Evolutionary conservation across 2,329 filamentous ascomycete species (phyloP).

Genomic region (Pezicula neosporulosa): DNA sequence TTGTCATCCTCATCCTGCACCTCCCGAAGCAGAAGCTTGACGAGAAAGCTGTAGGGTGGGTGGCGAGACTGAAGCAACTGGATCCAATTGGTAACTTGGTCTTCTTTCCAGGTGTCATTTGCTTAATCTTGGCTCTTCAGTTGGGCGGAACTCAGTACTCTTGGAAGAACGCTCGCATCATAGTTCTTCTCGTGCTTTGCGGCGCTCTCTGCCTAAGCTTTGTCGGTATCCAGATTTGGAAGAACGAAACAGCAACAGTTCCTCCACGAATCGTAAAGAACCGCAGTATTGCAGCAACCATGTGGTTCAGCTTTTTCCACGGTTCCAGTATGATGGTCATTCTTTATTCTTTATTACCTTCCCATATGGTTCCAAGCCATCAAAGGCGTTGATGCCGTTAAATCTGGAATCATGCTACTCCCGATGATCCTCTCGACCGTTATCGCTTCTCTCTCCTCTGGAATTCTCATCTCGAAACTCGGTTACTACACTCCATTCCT

Average conservation of each 20-base stretch:
- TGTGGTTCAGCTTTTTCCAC: constrained; percentile 27
- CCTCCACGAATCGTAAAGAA: constrained; percentile 30
- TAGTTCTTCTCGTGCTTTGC: constrained; percentile 35
- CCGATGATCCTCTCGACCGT: constrained; percentile 21
- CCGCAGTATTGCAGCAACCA: constrained; percentile 26
- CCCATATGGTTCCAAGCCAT: constrained; percentile 25
- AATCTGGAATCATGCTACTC: constrained; percentile 19
- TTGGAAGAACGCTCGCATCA: constrained; percentile 35
- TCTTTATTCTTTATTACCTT: constrained; percentile 22
- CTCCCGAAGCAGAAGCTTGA: constrained; percentile 59
- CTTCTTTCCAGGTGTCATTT: constrained; percentile 37
- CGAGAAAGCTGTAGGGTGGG: constrained; percentile 24
- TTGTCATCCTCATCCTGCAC: constrained; percentile 58
- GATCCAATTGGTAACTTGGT: constrained; percentile 39
- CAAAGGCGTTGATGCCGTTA: constrained; percentile 9
- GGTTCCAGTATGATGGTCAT: constrained; percentile 29
- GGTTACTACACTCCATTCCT: constrained; percentile 28
- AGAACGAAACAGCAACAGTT: constrained; percentile 35
- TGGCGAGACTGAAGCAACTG: constrained; percentile 37
- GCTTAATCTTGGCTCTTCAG: constrained; percentile 39
- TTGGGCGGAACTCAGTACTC: constrained; percentile 37
- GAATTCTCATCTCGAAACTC: constrained; percentile 24
- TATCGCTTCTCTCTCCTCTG: constrained; percentile 26
- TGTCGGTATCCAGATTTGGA: constrained; percentile 29
- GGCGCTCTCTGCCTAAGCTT: constrained; percentile 24